Percentiles rank a stretch among this genome's conserved stretches.
phyloP scores from a whole-genome alignment of 257 asterid genomes.

The Knoxia roxburghii region DNA sequence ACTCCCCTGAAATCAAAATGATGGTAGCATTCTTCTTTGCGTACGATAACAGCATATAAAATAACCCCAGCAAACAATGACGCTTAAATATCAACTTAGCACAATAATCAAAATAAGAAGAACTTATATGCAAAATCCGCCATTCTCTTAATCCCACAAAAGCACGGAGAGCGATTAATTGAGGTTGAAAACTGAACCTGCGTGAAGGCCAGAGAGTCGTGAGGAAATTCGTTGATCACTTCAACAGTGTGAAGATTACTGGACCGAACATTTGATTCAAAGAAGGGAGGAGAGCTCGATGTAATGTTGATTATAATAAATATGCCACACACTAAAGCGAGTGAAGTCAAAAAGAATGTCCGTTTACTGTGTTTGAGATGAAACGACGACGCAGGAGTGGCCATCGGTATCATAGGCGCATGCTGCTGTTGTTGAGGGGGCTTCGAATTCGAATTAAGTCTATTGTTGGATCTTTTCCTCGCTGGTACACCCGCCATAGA shows the following conservation, averaged over 20 bases:
- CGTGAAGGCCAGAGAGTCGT: conserved; percentile 77
- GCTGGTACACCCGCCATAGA: conserved; percentile 34
- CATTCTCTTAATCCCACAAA: not conserved
- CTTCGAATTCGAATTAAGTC: conserved; percentile 21
- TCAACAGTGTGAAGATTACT: conserved; percentile 43
- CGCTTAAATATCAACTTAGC: not conserved
- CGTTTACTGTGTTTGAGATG: conserved; percentile 27
- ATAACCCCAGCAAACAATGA: not conserved
- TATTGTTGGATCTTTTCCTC: conserved; percentile 39
- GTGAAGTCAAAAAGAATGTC: conserved; percentile 28
- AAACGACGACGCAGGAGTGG: conserved; percentile 28
- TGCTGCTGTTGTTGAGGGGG: conserved; percentile 22
- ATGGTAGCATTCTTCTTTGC: not conserved
- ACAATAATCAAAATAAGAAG: not conserved
- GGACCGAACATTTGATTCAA: conserved; percentile 22
- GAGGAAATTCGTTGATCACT: conserved; percentile 76
- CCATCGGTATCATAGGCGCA: conserved; percentile 23
- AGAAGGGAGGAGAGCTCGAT: conserved; percentile 21
- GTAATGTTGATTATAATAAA: conserved; percentile 31
- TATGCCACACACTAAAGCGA: conserved; percentile 25
- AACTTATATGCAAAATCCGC: not conserved
- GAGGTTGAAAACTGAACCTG: conserved; percentile 42
- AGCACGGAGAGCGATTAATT: not conserved
- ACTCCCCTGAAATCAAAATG: not conserved
- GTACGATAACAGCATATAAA: not conserved